phyloP scores from a whole-genome alignment of 208 protist genomes.

The Acanthamoeba lenticulata region DNA sequence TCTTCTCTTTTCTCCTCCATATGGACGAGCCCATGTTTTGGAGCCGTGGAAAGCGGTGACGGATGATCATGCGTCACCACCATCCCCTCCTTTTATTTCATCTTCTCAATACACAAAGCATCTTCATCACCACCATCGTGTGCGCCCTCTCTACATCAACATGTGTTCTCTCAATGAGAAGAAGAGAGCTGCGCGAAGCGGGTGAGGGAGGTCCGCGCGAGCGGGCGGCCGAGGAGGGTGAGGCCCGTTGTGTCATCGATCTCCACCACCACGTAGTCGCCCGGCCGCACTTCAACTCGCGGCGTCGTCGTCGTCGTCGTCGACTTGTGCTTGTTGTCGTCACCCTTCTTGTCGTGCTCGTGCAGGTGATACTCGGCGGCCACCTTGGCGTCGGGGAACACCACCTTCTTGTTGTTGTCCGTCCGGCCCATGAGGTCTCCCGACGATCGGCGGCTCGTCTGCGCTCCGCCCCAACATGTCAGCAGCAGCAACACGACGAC shows the following conservation, averaged over 20 bases:
- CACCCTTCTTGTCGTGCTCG: no score
- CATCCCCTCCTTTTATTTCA: neutral
- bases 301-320: neutral
- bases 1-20: no score
- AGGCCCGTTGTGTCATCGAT: neutral
- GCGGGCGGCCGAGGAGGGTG: slow-evolving; percentile 7
- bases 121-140: neutral
- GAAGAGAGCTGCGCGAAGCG: neutral
- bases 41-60: no score
- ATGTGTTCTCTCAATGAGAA: no score
- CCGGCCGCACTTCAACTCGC: neutral
- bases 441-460: slow-evolving; percentile 66
- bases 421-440: slow-evolving; percentile 78
- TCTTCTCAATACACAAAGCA: neutral
- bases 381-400: slow-evolving; percentile 64
- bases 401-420: slow-evolving; percentile 82
- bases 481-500: neutral
- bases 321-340: neutral
- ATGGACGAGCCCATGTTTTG: no score
- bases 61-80: no score
- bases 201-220: neutral
- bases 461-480: neutral
- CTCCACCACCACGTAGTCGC: slow-evolving; percentile 35
- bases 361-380: neutral
- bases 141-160: no score